phyloP scores from a whole-genome alignment of 192 early-diverging fungal species.

The Backusella morwellensis region DNA sequence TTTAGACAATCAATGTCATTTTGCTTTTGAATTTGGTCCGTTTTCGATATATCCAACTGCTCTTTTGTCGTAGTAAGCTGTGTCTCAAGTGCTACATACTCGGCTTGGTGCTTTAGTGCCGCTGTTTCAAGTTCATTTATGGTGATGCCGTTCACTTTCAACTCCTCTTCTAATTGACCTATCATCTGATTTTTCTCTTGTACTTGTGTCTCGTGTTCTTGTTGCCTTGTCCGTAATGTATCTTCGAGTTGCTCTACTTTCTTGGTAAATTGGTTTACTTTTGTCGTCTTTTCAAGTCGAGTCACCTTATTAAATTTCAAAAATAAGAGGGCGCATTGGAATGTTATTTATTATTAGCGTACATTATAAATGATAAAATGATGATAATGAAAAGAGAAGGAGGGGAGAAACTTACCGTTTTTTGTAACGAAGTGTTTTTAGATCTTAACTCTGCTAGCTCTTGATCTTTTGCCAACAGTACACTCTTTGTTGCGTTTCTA shows the following conservation, averaged over 20 bases:
- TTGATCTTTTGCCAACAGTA: conserved; percentile 8
- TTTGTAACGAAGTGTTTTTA: conserved; percentile 14
- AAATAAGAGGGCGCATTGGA: background rate
- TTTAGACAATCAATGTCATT: background rate
- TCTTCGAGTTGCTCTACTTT: conserved; percentile 17
- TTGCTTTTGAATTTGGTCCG: background rate
- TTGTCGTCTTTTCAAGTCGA: conserved; percentile 18
- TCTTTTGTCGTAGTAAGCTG: background rate
- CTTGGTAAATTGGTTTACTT: conserved; percentile 13
- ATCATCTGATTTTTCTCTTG: background rate
- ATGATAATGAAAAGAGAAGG: no score
- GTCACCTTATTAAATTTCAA: conserved; percentile 2
- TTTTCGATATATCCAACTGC: background rate
- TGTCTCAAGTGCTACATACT: background rate
- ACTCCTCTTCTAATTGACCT: background rate
- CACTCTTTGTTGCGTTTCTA: conserved; percentile 1
- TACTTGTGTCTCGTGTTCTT: background rate
- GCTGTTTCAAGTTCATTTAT: background rate
- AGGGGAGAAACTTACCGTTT: conserved; percentile 12
- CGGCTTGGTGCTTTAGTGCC: background rate
- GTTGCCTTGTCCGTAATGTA: background rate
- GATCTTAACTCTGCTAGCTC: conserved; percentile 17
- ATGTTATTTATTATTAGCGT: background rate
- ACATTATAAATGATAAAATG: background rate
- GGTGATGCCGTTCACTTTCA: background rate